Conservation (phyloP, 495 filamentous ascomycete species). For the Talaromyces thailandensis region DNA sequence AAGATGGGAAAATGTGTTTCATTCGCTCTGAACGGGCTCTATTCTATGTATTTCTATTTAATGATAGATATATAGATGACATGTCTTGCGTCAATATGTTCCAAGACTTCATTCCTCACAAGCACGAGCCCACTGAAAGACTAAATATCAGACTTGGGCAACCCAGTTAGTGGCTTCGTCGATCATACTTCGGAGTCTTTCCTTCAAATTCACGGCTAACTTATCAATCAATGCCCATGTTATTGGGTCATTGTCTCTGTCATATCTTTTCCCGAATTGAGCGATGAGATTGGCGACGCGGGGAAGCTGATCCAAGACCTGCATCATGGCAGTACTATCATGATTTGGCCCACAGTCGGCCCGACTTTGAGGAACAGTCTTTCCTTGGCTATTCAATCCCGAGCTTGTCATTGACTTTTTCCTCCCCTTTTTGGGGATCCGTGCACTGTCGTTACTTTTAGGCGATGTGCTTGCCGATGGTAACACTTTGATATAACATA, state of each 20-base stretch:
- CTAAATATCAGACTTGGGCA: not conserved
- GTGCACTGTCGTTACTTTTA: too few species aligned
- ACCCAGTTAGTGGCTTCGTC: not conserved
- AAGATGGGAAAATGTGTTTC: too few species aligned
- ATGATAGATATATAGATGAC: not conserved
- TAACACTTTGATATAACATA: too few species aligned
- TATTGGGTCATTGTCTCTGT: not conserved
- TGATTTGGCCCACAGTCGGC: not conserved
- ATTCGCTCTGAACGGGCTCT: too few species aligned
- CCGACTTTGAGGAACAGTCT: too few species aligned
- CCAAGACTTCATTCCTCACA: not conserved
- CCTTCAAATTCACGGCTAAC: not conserved
- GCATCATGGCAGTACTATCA: not conserved
- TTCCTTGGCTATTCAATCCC: too few species aligned
- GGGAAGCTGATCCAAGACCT: not conserved
- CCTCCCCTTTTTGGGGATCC: too few species aligned
- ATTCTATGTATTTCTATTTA: not conserved
- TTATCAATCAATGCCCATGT: not conserved
- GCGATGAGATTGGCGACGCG: not conserved
- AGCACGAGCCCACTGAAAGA: not conserved
- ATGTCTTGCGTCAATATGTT: not conserved
- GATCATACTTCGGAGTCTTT: not conserved
- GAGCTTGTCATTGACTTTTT: too few species aligned
- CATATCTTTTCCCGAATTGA: not conserved
- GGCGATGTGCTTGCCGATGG: too few species aligned